Evolutionary conservation across 192 early-diverging fungal genomes (phyloP).

Genomic region (Geranomyces variabilis): DNA sequence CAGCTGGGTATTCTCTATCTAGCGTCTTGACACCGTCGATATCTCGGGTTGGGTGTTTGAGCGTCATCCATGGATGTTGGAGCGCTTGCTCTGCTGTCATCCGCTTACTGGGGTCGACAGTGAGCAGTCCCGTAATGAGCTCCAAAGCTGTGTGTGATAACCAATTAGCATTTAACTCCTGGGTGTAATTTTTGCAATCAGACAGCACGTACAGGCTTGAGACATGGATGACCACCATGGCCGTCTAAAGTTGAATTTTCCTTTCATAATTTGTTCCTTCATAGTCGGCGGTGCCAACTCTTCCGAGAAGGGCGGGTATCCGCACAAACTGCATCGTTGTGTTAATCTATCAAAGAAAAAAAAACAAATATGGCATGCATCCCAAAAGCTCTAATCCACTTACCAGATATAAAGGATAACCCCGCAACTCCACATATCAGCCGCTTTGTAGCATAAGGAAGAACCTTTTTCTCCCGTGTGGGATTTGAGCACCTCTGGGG

Average conservation of each 20-base stretch:
- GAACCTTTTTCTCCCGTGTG: neutral
- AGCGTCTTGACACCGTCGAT: no score
- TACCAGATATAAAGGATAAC: conserved; percentile 82
- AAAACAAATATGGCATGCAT: no score
- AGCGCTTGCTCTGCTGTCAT: conserved; percentile 78
- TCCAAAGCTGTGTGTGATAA: conserved; percentile 38
- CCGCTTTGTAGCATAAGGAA: conserved; percentile 57
- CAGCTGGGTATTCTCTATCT: no score
- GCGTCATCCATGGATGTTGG: conserved; percentile 60
- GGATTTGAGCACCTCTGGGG: conserved; percentile 75
- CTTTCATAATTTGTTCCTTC: conserved; percentile 55
- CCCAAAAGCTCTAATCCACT: conserved; percentile 2
- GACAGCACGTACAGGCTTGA: conserved; percentile 33
- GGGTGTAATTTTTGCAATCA: neutral
- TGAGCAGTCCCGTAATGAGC: conserved; percentile 49
- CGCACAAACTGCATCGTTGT: conserved; percentile 69
- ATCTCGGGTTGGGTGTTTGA: no score
- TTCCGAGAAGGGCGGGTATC: conserved; percentile 78
- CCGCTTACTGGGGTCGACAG: conserved; percentile 63
- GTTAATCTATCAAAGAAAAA: no score
- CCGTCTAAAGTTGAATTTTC: conserved; percentile 67
- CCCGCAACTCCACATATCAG: conserved; percentile 91
- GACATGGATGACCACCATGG: conserved; percentile 73
- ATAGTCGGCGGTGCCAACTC: conserved; percentile 39
- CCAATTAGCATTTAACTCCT: neutral